These are phyloP conservation scores for Calvatia gigantea DNA, from an alignment of 768 basidiomycete species.

Conservation along the genomic window DNA sequence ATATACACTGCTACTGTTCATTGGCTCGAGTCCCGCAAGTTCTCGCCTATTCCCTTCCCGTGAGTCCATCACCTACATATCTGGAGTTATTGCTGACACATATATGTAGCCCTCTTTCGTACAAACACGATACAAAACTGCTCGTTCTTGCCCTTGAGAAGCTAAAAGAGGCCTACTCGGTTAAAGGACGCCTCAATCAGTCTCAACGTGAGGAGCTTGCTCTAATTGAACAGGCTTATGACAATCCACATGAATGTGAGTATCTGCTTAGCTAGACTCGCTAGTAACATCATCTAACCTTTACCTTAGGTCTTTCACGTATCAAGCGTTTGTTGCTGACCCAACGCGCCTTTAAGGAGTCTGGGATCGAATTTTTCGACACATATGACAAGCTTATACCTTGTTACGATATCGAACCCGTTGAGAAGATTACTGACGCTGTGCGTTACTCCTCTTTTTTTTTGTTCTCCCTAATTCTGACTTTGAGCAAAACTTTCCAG, in stretches of 20 bases:
- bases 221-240: conserved; percentile 97
- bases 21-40: conserved; percentile 97
- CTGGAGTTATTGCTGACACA: not conserved
- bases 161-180: conserved; percentile 97
- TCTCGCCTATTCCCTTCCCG: conserved; percentile 99
- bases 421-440: conserved; percentile 99
- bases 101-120: conserved; percentile 74
- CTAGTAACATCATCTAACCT: not conserved
- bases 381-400: conserved; percentile 98
- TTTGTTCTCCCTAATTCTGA: no score
- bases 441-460: conserved; percentile 36
- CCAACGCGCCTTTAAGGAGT: conserved; percentile 97
- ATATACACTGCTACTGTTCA: conserved; percentile 99
- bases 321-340: conserved; percentile 97
- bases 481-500: conserved; percentile 28
- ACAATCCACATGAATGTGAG: conserved; percentile 97
- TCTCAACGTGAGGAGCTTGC: conserved; percentile 98
- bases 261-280: not conserved
- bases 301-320: conserved; percentile 69
- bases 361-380: conserved; percentile 96
- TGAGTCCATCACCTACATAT: conserved; percentile 30
- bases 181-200: conserved; percentile 96
- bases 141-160: conserved; percentile 96
- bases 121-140: conserved; percentile 98
- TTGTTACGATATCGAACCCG: conserved; percentile 98